Conservation (phyloP, 495 filamentous ascomycete genomes). For the Recurvomyces mirabilis region DNA sequence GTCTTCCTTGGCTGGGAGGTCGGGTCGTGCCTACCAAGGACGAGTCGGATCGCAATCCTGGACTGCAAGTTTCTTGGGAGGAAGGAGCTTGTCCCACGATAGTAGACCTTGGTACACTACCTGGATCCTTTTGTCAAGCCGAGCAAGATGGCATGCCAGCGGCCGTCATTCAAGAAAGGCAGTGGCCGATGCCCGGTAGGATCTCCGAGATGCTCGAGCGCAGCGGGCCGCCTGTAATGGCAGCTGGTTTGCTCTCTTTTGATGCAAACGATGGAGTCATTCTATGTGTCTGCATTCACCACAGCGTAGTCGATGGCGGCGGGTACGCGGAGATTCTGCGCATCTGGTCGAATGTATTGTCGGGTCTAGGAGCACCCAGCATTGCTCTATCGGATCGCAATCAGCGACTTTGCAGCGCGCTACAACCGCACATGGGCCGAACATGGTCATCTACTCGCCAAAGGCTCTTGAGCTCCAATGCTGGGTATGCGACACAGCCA, state of each 20-base stretch:
- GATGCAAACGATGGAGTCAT: background rate
- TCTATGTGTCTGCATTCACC: background rate
- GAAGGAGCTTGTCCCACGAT: background rate
- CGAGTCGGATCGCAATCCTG: background rate
- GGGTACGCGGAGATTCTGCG: slow-evolving; percentile 2
- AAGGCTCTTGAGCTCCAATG: background rate
- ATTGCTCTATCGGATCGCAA: background rate
- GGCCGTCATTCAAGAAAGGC: background rate
- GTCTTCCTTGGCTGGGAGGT: background rate
- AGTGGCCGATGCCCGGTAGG: background rate
- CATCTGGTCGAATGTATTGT: slow-evolving; percentile 1
- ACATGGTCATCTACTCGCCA: background rate
- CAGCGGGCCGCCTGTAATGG: background rate
- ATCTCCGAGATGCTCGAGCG: background rate
- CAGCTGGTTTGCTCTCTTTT: background rate
- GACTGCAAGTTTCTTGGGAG: background rate
- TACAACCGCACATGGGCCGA: background rate
- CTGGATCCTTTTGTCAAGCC: background rate
- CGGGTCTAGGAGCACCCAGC: no score
- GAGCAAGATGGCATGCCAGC: background rate
- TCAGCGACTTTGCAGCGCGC: background rate
- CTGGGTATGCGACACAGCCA: background rate
- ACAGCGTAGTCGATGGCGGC: background rate
- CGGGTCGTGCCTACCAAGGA: background rate
- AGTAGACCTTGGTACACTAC: background rate